phyloP scores from a whole-genome alignment of 176 grass and related monocot species.

The Chloris gayana region DNA sequence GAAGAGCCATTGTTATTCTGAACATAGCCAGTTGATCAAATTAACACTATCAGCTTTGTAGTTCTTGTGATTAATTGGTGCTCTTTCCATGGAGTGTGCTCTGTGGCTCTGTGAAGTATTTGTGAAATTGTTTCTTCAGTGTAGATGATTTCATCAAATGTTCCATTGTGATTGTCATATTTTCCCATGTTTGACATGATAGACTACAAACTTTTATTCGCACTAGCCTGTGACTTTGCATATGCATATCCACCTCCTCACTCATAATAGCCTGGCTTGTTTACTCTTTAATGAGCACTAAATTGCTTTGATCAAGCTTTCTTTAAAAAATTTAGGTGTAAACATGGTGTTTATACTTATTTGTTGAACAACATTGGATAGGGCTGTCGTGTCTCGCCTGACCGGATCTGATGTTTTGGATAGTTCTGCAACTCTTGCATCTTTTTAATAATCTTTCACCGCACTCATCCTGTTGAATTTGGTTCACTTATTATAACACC shows the following conservation, averaged over 20 bases:
- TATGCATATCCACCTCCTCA: too few species aligned
- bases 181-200: background rate
- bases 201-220: too few species aligned
- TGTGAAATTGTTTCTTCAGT: background rate
- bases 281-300: too few species aligned
- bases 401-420: too few species aligned
- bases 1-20: background rate
- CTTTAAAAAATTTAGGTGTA: too few species aligned
- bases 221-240: too few species aligned
- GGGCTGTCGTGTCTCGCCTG: too few species aligned
- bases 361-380: too few species aligned
- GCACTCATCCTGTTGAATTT: background rate
- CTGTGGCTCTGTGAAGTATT: background rate
- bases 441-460: background rate
- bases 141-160: constrained; percentile 13
- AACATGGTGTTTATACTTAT: too few species aligned
- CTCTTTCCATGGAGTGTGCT: too few species aligned
- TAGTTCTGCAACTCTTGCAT: constrained; percentile 4
- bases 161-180: background rate
- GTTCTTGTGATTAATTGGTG: constrained; percentile 15
- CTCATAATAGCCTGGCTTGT: too few species aligned
- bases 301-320: too few species aligned
- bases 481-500: background rate
- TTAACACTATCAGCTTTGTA: background rate
- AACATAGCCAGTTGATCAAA: background rate